Base-by-base conservation (phyloP, 345 rosid species). In the Rhodamnia rubescens region DNA sequence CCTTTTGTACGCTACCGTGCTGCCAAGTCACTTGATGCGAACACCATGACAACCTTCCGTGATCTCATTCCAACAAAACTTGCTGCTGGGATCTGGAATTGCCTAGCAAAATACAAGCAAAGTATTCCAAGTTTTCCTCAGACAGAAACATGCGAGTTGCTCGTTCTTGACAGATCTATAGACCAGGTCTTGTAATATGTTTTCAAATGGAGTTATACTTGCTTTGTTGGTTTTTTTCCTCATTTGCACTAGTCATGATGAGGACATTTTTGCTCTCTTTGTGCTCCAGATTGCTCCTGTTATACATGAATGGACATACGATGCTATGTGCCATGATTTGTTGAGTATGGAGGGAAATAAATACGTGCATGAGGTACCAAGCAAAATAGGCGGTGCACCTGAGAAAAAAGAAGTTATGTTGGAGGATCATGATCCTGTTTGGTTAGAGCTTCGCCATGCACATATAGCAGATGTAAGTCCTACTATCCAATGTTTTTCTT, bases 281-380 rank as follows among this genome's bases (percentile, higher is more conserved):
- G 78, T 69, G 78, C 78, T 69, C 78, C 91, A 97, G 99, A 93
- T 98, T 90, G 97, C 99, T 89, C 99, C 99, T 88, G 78, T 98
- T 82, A 98, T 98, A 89, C 99, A 98, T 87, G 99, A 98, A 92
- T 98, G 99, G 99, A 98, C 99, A 29, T 98, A 98, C 91, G 99
- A 96, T 95, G 99, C 99, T 69, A 96, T 98, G 92, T 98, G 99
- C 90, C 99, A 91, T 89, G 99, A 98, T 92, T 90, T 96, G 88
- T 92, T 98, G 88, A 92, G 90, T 87, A 92, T 98, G 98, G 98
- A 98, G 88, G 99, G 99, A 82, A 98, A 96, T 91, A 98, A 98
- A 91, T 98, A 98, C 54, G 95, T 95, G 81, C 98, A 96, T 52
- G 99, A 96, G 98, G 91, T 95, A 88, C 93, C 98, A 61, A 86